Conservation (phyloP, 192 early-diverging fungal species). For the Podila clonocystis region DNA sequence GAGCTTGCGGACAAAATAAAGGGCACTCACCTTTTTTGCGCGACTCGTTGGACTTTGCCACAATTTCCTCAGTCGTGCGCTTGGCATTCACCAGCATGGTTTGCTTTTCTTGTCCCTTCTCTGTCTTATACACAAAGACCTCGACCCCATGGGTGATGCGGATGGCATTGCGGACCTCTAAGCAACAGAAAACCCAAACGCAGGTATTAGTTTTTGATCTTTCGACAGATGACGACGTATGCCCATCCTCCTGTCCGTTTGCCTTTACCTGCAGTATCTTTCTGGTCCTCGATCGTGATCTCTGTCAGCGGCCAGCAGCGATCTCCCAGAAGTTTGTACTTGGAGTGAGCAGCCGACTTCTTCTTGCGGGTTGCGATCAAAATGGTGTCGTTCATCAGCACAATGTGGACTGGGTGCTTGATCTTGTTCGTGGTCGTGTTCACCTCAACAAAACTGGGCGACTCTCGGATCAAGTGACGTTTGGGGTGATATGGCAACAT, state of each 20-base stretch:
- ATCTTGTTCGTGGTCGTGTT: constrained; percentile 79
- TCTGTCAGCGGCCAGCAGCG: constrained; percentile 82
- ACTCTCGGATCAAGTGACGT: constrained; percentile 79
- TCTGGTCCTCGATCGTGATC: constrained; percentile 85
- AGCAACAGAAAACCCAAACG: not conserved
- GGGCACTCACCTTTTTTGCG: constrained; percentile 24
- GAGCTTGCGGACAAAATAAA: not conserved
- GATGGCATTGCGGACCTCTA: constrained; percentile 81
- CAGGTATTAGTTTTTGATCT: not conserved
- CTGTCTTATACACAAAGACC: constrained; percentile 76
- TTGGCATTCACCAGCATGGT: constrained; percentile 66
- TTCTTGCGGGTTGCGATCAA: constrained; percentile 84
- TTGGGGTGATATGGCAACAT: constrained; percentile 76
- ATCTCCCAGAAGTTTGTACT: constrained; percentile 81
- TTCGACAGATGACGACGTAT: not conserved
- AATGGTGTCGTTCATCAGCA: constrained; percentile 87
- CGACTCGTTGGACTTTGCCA: constrained; percentile 45
- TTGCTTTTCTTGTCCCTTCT: constrained; percentile 77
- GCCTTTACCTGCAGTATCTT: constrained; percentile 73
- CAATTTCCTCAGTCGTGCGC: constrained; percentile 67
- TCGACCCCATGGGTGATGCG: constrained; percentile 85
- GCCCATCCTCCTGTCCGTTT: not conserved
- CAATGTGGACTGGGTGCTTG: constrained; percentile 81
- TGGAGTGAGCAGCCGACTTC: constrained; percentile 62
- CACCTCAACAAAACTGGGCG: constrained; percentile 78